These are phyloP conservation scores for Geotrichum carabidarum DNA, from an alignment of 1,139 yeast genomes.

Conservation along the genomic window DNA sequence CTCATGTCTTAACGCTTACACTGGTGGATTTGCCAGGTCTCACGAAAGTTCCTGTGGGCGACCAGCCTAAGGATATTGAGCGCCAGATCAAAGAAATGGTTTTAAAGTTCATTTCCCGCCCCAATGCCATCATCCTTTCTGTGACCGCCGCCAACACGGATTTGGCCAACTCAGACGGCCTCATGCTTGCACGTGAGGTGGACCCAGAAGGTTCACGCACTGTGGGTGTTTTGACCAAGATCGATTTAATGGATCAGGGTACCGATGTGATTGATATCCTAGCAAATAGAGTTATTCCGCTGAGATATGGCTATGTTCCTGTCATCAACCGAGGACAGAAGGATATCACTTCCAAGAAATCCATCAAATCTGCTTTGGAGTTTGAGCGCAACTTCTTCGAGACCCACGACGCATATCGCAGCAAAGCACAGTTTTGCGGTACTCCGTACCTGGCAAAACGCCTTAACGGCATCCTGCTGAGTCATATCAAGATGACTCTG, in stretches of 20 bases:
- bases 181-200: constrained; percentile 92
- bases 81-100: constrained; percentile 92
- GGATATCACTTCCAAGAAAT: constrained; percentile 82
- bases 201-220: constrained; percentile 97
- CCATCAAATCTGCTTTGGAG: constrained; percentile 80
- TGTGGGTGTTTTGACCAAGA: constrained; percentile 94
- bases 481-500: constrained; percentile 88
- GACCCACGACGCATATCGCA: constrained; percentile 89
- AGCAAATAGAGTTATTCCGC: constrained; percentile 92
- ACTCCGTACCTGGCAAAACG: constrained; percentile 96
- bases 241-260: constrained; percentile 96
- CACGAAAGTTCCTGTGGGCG: constrained; percentile 98
- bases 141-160: constrained; percentile 97
- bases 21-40: constrained; percentile 96
- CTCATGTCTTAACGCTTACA: constrained; percentile 93
- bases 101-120: constrained; percentile 86
- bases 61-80: constrained; percentile 97
- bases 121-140: constrained; percentile 90
- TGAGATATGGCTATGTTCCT: constrained; percentile 94
- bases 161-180: constrained; percentile 95
- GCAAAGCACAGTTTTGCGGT: constrained; percentile 90
- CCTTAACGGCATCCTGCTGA: constrained; percentile 80
- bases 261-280: constrained; percentile 97
- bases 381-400: constrained; percentile 81
- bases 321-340: constrained; percentile 97